Conservation (phyloP, 768 basidiomycete species). For the Stropharia rugosoannulata region DNA sequence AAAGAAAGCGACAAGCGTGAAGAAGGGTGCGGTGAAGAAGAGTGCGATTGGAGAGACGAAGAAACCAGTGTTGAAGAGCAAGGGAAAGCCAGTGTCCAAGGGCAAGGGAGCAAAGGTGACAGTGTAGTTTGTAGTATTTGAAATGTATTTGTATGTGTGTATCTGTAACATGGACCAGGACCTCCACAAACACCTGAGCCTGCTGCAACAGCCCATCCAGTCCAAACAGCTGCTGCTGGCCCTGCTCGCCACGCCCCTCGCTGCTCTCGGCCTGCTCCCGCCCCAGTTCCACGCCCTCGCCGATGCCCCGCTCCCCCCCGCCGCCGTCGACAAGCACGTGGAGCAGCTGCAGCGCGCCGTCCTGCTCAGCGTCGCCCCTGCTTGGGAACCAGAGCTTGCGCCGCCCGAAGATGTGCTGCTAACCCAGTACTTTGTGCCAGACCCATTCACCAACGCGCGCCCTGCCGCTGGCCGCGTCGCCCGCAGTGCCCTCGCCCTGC, state of each 20-base stretch:
- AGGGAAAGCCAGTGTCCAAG: slow-evolving; percentile 26
- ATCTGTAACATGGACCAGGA: not conserved
- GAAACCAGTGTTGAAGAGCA: slow-evolving; percentile 38
- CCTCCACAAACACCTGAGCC: not conserved
- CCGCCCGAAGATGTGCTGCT: slow-evolving; percentile 47
- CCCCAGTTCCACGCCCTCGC: slow-evolving; percentile 50
- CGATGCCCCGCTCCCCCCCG: slow-evolving; percentile 32
- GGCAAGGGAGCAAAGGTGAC: slow-evolving; percentile 21
- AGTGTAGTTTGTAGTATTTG: slow-evolving; percentile 22
- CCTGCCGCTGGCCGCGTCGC: slow-evolving; percentile 52
- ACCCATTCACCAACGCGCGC: slow-evolving; percentile 51
- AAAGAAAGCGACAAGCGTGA: slow-evolving; percentile 15
- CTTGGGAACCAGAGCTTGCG: slow-evolving; percentile 61
- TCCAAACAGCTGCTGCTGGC: slow-evolving; percentile 43
- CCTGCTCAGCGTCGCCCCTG: slow-evolving; percentile 62
- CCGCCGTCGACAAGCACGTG: slow-evolving; percentile 36
- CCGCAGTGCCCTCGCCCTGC: slow-evolving; percentile 60
- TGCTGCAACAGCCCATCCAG: slow-evolving; percentile 32
- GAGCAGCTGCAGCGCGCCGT: slow-evolving; percentile 65
- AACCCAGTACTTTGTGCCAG: slow-evolving; percentile 76
- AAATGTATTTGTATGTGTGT: slow-evolving; percentile 5
- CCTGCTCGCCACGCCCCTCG: slow-evolving; percentile 62
- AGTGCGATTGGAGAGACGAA: slow-evolving; percentile 30
- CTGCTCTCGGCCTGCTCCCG: slow-evolving; percentile 55
- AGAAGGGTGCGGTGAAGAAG: slow-evolving; percentile 26